Conservation (phyloP, 2,329 filamentous ascomycete genomes). For the Phialophora chinensis region DNA sequence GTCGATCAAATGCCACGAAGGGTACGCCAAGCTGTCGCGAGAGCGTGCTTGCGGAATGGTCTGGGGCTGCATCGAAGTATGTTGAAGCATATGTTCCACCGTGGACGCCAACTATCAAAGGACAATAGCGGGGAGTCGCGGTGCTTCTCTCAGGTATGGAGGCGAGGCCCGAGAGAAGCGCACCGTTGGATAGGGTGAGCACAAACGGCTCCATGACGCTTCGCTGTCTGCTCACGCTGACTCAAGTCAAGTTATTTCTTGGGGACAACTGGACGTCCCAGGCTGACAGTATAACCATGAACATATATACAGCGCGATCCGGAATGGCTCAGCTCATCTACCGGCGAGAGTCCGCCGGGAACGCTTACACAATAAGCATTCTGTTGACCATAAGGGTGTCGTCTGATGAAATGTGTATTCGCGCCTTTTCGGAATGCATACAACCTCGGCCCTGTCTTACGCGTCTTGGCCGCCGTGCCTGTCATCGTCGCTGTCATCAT, state of each 20-base stretch:
- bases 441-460: neutral
- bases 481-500: conserved; percentile 43
- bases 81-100: conserved; percentile 9
- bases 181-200: conserved; percentile 15
- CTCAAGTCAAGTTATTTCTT: neutral
- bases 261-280: neutral
- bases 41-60: neutral
- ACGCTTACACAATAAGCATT: conserved; percentile 2
- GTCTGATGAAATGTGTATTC: neutral
- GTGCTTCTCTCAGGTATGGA: neutral
- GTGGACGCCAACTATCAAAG: conserved; percentile 12
- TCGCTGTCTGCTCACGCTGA: neutral
- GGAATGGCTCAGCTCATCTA: neutral
- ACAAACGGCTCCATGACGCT: conserved; percentile 10
- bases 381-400: neutral
- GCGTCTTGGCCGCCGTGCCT: conserved; percentile 9
- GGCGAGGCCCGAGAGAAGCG: conserved; percentile 2
- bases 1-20: conserved; percentile 15
- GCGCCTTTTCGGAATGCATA: neutral
- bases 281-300: neutral
- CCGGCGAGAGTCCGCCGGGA: neutral
- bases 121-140: neutral
- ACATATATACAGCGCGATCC: neutral
- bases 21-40: conserved; percentile 5
- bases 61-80: conserved; percentile 8